Evolutionary conservation across 2,329 filamentous ascomycete species (phyloP), one percentile per base, ranked within the genome.

Genomic region (Colletotrichum sp.): DNA sequence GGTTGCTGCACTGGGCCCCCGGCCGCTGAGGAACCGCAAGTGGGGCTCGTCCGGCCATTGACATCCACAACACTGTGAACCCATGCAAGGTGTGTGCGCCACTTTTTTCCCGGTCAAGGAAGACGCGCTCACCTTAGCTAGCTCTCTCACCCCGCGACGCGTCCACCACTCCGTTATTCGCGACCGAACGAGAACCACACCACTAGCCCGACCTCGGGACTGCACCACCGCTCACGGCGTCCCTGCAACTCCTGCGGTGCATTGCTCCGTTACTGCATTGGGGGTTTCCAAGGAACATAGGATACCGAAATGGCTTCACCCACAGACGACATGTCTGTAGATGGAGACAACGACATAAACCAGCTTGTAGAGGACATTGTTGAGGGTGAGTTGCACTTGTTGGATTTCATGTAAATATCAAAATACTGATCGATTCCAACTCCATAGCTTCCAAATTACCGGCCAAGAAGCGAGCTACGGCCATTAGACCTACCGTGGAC

Each of bases 401-500:
- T 8, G 8, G 16, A 15, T 26, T 6, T 8, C 24, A 44, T n/a
- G 36, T 18, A 57, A n/a, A 12, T 13, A 28, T 18, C 18, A 22
- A 15, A 13, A 48, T 5, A 34, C 24, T 68, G 39, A 68, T 44
- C 39, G 12, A 22, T 13, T 15, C 15, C 8, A 65, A 34, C 13
- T 18, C 24, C 6, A 18, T 76, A 93, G 92, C 90, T 26, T 90
- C 92, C 24, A 90, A 88, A 79, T 80, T 90, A 36, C 90, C 94
- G 0, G 88, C 93, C 75, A 96, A 95, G 82, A 90, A 93, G 79
- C 91, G 95, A 62, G 85, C 86, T 36, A 87, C 88, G 62, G 91
- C 89, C 80, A 89, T 95, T 77, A 92, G 93, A 78, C 87, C 90
- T 24, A 87, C 91, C 18, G 89, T 95, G 65, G 92, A 95, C 82